Base-by-base conservation (phyloP, 768 basidiomycete genomes). In the Saitozyma podzolica region DNA sequence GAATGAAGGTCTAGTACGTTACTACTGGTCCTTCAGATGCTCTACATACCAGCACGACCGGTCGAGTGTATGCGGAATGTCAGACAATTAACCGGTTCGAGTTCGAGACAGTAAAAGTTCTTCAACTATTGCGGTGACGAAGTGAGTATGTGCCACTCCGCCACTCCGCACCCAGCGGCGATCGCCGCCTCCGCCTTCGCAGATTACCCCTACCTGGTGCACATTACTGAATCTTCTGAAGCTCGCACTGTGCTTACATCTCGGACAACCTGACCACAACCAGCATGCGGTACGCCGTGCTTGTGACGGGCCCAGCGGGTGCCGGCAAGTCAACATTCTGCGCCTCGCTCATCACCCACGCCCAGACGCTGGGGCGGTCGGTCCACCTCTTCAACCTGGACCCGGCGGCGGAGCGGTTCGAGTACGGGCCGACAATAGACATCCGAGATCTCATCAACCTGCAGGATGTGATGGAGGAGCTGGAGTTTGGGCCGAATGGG, bases 271-370 rank as follows among this genome's bases (percentile, higher is more conserved):
- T 6, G 3, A 48, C 51, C 51, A 47, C 13, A 55, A 3, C 48
- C 43, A 53, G 40, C 10, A 80, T 80, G 80, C 62, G 80, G 40
- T 80, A 80, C 74, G 80, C 80, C 45, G 79, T 80, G 10, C 66
- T 80, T 17, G 77, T 80, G 40, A 80, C 78, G 40, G 96, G 96
- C n/a, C 96, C 96, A 53, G 96, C 96, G 2, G 96, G 96, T 54
- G 92, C 96, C 13, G 96, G 96, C 55, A 99, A 99, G 82, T 91
- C 92, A 0, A 98, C 96, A 0, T 95, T 99, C 74, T 89, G 90
- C 70, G 83, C 85, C 19, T 86, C 93, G 0, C 87, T 97, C 67
- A 84, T 98, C 63, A 93, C 90, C 9, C 95, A 98, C 80, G 86
- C 97, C 6, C 86, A 85, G 60, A 84, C 89, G 2, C 85, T 92